Evolutionary conservation across 352 stramenopile species (phyloP).

Genomic region (Pythium sp.): DNA sequence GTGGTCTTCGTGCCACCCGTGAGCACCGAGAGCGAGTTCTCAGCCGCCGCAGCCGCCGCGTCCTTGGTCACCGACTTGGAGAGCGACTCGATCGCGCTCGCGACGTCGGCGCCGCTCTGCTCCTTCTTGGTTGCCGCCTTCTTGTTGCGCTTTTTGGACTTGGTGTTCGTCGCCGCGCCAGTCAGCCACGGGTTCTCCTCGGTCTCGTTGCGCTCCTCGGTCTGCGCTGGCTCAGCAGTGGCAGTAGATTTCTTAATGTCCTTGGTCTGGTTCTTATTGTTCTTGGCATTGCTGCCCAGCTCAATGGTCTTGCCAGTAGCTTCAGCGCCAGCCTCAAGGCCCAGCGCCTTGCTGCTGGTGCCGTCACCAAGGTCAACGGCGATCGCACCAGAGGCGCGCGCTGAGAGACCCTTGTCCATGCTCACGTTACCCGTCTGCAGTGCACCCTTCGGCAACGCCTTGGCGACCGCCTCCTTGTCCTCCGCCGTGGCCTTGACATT

Average conservation of each 20-base stretch:
- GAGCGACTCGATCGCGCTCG: constrained; percentile 58
- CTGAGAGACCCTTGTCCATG: constrained; percentile 70
- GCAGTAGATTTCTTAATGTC: constrained; percentile 6
- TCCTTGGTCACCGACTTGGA: constrained; percentile 41
- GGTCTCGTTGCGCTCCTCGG: constrained; percentile 8
- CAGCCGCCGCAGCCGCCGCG: constrained; percentile 16
- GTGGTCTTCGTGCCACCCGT: constrained; percentile 36
- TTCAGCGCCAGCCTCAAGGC: constrained; percentile 27
- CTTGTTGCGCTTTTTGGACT: constrained; percentile 63
- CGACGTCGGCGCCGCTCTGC: constrained; percentile 37
- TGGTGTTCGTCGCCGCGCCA: constrained; percentile 30
- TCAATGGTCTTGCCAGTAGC: constrained; percentile 26
- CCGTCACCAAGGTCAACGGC: constrained; percentile 71
- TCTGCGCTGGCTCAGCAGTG: constrained; percentile 19
- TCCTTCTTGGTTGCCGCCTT: constrained; percentile 46
- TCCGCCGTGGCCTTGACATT: constrained; percentile 43
- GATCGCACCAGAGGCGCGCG: constrained; percentile 59
- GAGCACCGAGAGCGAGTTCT: constrained; percentile 18
- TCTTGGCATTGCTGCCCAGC: constrained; percentile 27
- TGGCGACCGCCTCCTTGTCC: constrained; percentile 51
- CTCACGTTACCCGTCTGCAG: constrained; percentile 62
- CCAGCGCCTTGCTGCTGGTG: constrained; percentile 6
- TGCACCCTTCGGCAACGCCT: constrained; percentile 46
- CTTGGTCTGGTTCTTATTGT: neutral
- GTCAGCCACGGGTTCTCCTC: constrained; percentile 77